Evolutionary conservation across 1,284 basidiomycete genomes (phyloP), one percentile per base, ranked within the genome.

Genomic region (Ceratobasidium theobromae): DNA sequence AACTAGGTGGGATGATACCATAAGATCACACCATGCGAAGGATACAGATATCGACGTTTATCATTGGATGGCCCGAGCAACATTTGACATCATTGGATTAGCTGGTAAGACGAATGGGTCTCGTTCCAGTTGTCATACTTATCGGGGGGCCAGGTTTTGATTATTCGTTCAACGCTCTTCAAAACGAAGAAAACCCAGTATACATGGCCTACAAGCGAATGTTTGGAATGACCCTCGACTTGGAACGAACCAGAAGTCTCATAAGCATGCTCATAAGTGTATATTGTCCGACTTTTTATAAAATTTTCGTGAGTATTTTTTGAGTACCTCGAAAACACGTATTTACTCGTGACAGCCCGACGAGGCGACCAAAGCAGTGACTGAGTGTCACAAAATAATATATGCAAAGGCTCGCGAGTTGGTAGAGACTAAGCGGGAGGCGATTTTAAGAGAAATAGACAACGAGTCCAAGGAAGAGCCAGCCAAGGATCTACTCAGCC

Each of bases 1-100:
- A 16, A 46, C 66, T n/a, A 69, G 46, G 58, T 73, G 72, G 72
- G 38, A 65, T 8, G 49, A 28, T 18, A 33, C 70, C 9, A 58
- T 69, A 9, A 43, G 55, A 28, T 53, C 25, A 35, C 18, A 49
- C 12, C 27, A 51, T 8, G 57, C 38, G 11, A 51, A 38, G 28
- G 72, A 75, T 0, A 68, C 77, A 45, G 76, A 71, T 45, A 68
- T 92, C 12, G 87, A 92, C 71, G 82, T 90, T 6, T 86, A 81
- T 71, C 84, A 84, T 71, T 91, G 88, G 87, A 77, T 89, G 48
- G 86, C 85, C 72, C 80, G 88, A 23, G 86, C 86, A 2, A 89
- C 89, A 0, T 91, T 92, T 72, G 89, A 92, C 74, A 86, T 91
- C 32, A 89, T 92, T 71, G 89, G 89, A 0, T 74, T 87, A 14